A percentile compares a stretch with the other conserved stretches of the same genome.
These are phyloP conservation scores for Beauveria brongniartii DNA, from an alignment of 2,329 filamentous ascomycete genomes.

Conservation along the genomic window DNA sequence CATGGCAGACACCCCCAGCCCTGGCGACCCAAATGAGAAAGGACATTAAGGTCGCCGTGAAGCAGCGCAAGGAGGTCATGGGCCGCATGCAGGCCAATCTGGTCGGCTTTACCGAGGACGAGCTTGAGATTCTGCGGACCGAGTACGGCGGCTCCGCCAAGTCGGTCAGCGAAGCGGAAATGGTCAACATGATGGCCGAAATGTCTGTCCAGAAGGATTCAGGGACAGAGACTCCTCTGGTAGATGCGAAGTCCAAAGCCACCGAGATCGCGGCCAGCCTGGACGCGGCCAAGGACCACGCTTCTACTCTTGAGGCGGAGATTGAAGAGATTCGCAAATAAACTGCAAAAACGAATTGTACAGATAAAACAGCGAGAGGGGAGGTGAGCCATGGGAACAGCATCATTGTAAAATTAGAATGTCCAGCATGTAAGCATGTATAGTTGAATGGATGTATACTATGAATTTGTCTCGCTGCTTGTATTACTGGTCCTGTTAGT, in stretches of 20 bases:
- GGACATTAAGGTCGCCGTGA: constrained; percentile 22
- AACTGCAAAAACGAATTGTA: not conserved
- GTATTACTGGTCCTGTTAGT: not conserved
- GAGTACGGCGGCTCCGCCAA: constrained; percentile 19
- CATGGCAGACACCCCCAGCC: constrained; percentile 48
- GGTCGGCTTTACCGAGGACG: constrained; percentile 30
- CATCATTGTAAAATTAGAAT: constrained; percentile 7
- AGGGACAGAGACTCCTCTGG: not conserved
- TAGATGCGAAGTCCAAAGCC: not conserved
- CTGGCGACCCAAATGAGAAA: constrained; percentile 31
- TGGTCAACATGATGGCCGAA: constrained; percentile 25
- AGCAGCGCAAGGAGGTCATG: constrained; percentile 29
- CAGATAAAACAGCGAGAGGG: not conserved
- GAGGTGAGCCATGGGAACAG: not conserved
- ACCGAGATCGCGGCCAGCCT: constrained; percentile 13
- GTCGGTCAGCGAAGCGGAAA: constrained; percentile 28
- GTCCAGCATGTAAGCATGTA: not conserved
- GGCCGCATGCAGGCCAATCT: constrained; percentile 27
- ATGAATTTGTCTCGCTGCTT: not conserved
- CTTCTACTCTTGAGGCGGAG: constrained; percentile 1
- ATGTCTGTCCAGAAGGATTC: constrained; percentile 7
- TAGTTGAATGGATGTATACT: constrained; percentile 7
- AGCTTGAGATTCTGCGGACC: constrained; percentile 25
- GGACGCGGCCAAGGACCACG: not conserved
- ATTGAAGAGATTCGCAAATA: constrained; percentile 2